phyloP scores from a whole-genome alignment of 129 eudicot genomes.

The Lactuca sativa region DNA sequence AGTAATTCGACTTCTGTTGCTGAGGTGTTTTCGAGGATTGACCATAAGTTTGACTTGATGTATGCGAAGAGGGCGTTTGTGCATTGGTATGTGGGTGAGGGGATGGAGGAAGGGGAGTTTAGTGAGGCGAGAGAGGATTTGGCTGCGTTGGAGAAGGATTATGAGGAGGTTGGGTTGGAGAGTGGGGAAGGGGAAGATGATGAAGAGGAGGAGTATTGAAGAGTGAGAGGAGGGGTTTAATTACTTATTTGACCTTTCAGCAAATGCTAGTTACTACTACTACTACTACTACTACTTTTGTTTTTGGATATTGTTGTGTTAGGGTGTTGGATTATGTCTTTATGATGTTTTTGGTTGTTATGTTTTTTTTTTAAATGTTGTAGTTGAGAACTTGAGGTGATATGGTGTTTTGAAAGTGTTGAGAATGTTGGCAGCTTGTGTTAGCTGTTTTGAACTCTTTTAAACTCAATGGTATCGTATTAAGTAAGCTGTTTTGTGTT shows the following conservation, averaged over 20 bases:
- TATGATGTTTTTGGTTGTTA: not conserved
- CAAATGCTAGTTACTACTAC: too few species aligned
- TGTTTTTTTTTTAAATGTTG: not conserved
- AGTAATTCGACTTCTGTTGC: constrained; percentile 29
- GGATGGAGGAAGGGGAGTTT: constrained; percentile 44
- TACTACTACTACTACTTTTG: not conserved
- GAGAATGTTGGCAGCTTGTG: too few species aligned
- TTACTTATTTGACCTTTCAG: not conserved
- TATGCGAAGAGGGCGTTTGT: constrained; percentile 35
- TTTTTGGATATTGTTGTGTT: not conserved
- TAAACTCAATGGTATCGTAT: not conserved
- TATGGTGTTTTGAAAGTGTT: too few species aligned
- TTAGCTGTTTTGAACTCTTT: too few species aligned
- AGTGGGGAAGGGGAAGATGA: constrained; percentile 27
- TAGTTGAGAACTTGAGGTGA: not conserved
- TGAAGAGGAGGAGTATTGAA: constrained; percentile 31
- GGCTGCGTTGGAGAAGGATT: constrained; percentile 39
- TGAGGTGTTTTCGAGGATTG: constrained; percentile 35
- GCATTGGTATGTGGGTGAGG: constrained; percentile 46
- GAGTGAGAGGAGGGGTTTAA: not conserved
- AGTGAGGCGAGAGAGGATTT: constrained; percentile 43
- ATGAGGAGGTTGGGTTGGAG: constrained; percentile 42
- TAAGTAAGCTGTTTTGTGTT: not conserved
- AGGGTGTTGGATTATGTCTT: not conserved
- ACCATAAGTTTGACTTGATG: constrained; percentile 39